Evolutionary conservation across 768 basidiomycete species (phyloP).

Genomic region (Macrocybe gigantea): DNA sequence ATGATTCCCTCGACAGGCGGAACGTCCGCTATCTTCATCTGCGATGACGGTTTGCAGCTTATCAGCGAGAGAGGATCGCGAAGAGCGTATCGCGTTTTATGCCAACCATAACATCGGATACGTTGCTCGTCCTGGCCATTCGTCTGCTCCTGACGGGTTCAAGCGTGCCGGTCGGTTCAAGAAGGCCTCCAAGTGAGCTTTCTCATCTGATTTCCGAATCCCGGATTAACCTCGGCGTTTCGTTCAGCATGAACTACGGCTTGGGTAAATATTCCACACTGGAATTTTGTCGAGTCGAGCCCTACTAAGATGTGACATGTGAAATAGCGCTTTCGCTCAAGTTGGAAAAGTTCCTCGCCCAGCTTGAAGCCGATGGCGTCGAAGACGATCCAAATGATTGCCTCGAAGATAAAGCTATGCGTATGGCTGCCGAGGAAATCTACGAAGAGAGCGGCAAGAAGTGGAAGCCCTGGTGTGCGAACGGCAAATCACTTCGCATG

Average conservation of each 20-base stretch:
- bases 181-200: conserved; percentile 56
- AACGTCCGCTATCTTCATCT: conserved; percentile 72
- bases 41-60: conserved; percentile 80
- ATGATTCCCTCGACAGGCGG: conserved; percentile 30
- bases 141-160: conserved; percentile 71
- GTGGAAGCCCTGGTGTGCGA: conserved; percentile 69
- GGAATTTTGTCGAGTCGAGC: conserved; percentile 1
- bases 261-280: conserved; percentile 21
- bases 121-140: conserved; percentile 75
- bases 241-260: conserved; percentile 73
- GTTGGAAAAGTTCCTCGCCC: conserved; percentile 44
- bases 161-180: conserved; percentile 91
- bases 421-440: conserved; percentile 67
- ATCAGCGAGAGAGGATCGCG: conserved; percentile 55
- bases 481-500: conserved; percentile 68
- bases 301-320: neutral
- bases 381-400: conserved; percentile 39
- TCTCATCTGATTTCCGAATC: neutral
- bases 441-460: conserved; percentile 48
- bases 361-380: conserved; percentile 34
- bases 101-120: conserved; percentile 72
- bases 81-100: conserved; percentile 70
- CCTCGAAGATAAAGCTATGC: conserved; percentile 69
- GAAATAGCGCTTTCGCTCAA: conserved; percentile 50
- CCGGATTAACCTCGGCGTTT: conserved; percentile 1